Evolutionary conservation across 2,329 filamentous ascomycete genomes (phyloP), one percentile per base, ranked within the genome.

Genomic region (Talaromyces sp.): DNA sequence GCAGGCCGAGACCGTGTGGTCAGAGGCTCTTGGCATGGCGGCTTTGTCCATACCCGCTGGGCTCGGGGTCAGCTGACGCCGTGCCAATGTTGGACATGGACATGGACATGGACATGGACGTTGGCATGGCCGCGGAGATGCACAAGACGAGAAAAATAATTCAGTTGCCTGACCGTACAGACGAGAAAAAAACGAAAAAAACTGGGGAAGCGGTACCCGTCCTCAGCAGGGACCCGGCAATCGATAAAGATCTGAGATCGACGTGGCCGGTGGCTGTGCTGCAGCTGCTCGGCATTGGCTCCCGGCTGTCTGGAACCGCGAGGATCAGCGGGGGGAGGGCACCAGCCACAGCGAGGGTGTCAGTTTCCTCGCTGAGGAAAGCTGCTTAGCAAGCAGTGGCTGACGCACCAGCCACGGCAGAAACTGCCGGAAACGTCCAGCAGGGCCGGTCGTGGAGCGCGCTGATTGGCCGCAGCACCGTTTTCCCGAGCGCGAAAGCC

Each of bases 241-340:
- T 28, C 5, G 57, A 55, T 55, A 47, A 17, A 32, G 54, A 56
- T 42, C 53, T 39, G 53, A 36, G 32, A 47, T 47, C 53, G 53
- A 55, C 51, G 27, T 27, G n/a, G 33, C 25, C n/a, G 30, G 58
- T 60, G 58, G 58, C 58, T 60, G 58, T 55, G 58, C 49, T 15
- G 30, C 19, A 11, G 44, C 7, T 1, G 19, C 9, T 10, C 6
- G 4, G 55, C n/a, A 60, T 60, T 47, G 58, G 58, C 55, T 55
- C 36, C 58, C 58, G 27, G 27, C n/a, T 28, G 42, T 33, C 13
- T 55, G 58, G 58, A 30, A 55, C 33, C 51, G 47, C 54, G 55
- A 42, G 32, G 47, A 33, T 30, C 22, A 32, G 30, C 47, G 42
- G 39, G 30, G 33, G 13, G 11, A 17, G 30, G 55, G n/a, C 55